These are phyloP conservation scores for Chaetomium globosum DNA, from an alignment of 2,329 filamentous ascomycete genomes.

Conservation along the genomic window DNA sequence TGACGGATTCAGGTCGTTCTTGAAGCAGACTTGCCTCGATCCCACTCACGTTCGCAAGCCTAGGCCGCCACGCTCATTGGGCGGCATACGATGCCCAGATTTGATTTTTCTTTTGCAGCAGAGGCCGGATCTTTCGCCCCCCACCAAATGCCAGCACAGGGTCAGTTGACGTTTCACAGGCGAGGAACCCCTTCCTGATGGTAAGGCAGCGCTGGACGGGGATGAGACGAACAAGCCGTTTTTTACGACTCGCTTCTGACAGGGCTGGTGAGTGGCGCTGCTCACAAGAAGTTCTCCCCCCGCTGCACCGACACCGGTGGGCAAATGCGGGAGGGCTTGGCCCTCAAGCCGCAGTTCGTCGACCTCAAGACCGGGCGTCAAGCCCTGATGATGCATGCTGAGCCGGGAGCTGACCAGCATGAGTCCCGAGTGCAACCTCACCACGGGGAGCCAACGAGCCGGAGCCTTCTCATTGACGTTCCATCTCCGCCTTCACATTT, in stretches of 20 bases:
- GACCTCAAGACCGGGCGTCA: constrained; percentile 10
- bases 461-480: background rate
- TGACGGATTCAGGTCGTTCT: background rate
- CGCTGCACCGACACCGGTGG: constrained; percentile 15
- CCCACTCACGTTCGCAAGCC: background rate
- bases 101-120: background rate
- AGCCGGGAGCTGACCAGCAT: constrained; percentile 19
- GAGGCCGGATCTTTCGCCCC: background rate
- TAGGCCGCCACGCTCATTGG: constrained; percentile 16
- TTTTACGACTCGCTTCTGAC: background rate
- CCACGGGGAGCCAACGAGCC: background rate
- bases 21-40: background rate
- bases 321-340: constrained; percentile 5
- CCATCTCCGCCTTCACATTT: background rate
- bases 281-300: constrained; percentile 1
- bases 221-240: background rate
- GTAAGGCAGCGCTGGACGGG: background rate
- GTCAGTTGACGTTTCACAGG: background rate
- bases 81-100: constrained; percentile 14
- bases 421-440: constrained; percentile 29
- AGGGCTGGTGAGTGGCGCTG: background rate
- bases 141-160: background rate
- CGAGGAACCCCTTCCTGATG: background rate
- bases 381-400: constrained; percentile 17
- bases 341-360: constrained; percentile 9